Evolutionary conservation across 2,329 filamentous ascomycete genomes (phyloP).

Genomic region (Alternaria arbusti): DNA sequence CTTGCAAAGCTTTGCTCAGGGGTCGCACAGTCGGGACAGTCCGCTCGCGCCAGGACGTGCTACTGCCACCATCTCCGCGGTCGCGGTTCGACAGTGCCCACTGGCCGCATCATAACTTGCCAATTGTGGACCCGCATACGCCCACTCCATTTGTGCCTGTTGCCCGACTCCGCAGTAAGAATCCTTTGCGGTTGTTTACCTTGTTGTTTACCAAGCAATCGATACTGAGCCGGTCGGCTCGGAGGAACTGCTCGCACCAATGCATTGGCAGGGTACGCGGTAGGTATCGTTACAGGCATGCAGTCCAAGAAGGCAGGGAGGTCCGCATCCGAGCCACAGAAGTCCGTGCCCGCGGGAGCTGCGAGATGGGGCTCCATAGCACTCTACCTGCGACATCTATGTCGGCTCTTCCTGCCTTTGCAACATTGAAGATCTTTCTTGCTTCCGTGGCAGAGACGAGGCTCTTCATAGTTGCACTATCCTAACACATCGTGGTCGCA

Average conservation of each 20-base stretch:
- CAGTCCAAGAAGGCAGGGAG: background rate
- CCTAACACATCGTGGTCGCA: background rate
- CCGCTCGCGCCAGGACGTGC: constrained; percentile 25
- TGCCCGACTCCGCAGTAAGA: constrained; percentile 1
- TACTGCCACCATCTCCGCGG: constrained; percentile 22
- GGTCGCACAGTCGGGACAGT: constrained; percentile 26
- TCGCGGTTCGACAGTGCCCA: constrained; percentile 25
- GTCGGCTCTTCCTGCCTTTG: background rate
- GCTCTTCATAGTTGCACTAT: background rate
- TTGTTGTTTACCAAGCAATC: constrained; percentile 4
- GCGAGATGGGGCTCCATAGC: background rate
- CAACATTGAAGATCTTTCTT: background rate
- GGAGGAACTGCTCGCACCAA: constrained; percentile 9
- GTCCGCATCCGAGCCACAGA: background rate
- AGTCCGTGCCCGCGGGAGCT: constrained; percentile 3
- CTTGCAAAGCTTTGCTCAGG: constrained; percentile 18
- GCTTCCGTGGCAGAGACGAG: background rate
- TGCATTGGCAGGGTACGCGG: background rate
- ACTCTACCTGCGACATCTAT: background rate
- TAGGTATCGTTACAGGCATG: constrained; percentile 1
- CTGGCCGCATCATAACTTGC: constrained; percentile 34
- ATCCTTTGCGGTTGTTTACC: background rate
- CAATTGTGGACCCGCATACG: background rate
- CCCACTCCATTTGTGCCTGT: background rate
- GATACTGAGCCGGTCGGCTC: background rate